A percentile compares a stretch with the other conserved stretches of the same genome.
Evolutionary conservation across 2,329 filamentous ascomycete genomes (phyloP).

Genomic region (Byssochlamys sp.): DNA sequence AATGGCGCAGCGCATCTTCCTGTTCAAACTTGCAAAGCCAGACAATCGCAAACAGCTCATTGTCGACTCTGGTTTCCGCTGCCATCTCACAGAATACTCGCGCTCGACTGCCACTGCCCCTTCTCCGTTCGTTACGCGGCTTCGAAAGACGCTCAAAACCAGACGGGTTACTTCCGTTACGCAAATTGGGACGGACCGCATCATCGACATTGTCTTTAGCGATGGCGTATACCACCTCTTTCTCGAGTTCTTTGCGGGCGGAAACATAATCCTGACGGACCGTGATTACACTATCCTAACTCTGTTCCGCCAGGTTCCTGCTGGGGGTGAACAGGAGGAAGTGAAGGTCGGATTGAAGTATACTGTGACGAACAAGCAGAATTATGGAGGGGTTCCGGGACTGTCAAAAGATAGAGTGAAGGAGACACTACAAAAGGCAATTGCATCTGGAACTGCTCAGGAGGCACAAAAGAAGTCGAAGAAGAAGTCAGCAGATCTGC

Average conservation of each 20-base stretch:
- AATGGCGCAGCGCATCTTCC: constrained; percentile 61
- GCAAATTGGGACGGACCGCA: constrained; percentile 85
- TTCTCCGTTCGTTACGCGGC: constrained; percentile 70
- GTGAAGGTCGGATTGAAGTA: constrained; percentile 70
- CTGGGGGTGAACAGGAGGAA: constrained; percentile 74
- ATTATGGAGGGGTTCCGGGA: constrained; percentile 64
- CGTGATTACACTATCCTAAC: constrained; percentile 71
- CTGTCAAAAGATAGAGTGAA: constrained; percentile 65
- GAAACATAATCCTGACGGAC: constrained; percentile 89
- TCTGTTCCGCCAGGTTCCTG: constrained; percentile 67
- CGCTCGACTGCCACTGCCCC: constrained; percentile 76
- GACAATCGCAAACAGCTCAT: constrained; percentile 81
- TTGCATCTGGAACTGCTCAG: constrained; percentile 27
- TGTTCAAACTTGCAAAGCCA: constrained; percentile 89
- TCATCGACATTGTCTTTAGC: constrained; percentile 85
- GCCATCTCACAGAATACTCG: constrained; percentile 83
- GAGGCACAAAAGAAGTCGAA: constrained; percentile 54
- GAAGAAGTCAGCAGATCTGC: constrained; percentile 63
- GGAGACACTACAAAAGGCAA: constrained; percentile 57
- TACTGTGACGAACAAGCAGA: constrained; percentile 71
- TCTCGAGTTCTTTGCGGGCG: constrained; percentile 90
- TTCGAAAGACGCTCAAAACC: constrained; percentile 83
- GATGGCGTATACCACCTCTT: constrained; percentile 82
- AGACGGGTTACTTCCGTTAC: constrained; percentile 68
- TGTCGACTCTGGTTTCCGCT: constrained; percentile 90